These are phyloP conservation scores for Globisporangium spinosum DNA, from an alignment of 352 stramenopile genomes.

Conservation along the genomic window DNA sequence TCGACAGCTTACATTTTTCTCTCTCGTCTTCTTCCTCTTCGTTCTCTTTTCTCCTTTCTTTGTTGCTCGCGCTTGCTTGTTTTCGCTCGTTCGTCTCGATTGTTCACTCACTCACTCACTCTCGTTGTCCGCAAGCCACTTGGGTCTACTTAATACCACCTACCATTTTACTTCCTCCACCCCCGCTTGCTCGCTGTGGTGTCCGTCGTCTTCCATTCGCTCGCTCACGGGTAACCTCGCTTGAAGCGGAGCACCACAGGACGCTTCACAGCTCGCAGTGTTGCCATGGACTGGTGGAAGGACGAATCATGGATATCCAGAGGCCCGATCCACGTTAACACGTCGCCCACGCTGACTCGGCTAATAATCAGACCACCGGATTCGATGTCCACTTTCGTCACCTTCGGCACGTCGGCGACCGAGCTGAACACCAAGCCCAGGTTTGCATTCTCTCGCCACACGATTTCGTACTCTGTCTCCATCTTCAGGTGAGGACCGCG, in stretches of 20 bases:
- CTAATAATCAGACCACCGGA: constrained; percentile 67
- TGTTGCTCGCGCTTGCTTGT: constrained; percentile 1
- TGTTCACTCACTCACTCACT: constrained; percentile 13
- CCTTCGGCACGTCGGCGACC: constrained; percentile 66
- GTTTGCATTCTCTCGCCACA: constrained; percentile 83
- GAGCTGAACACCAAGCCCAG: constrained; percentile 84
- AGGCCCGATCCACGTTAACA: constrained; percentile 71
- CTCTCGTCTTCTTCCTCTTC: neutral
- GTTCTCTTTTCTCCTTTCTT: neutral
- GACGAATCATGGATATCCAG: constrained; percentile 74
- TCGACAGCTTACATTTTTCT: constrained; percentile 22
- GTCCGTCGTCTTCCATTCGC: neutral
- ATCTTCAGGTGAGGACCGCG: constrained; percentile 50
- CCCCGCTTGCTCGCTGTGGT: constrained; percentile 11
- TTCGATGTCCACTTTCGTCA: constrained; percentile 82
- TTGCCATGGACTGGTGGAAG: constrained; percentile 86
- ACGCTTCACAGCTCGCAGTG: constrained; percentile 73
- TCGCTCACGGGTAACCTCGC: constrained; percentile 28
- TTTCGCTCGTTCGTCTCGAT: neutral
- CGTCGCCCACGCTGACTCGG: constrained; percentile 69
- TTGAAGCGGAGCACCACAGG: constrained; percentile 80
- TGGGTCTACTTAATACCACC: constrained; percentile 17
- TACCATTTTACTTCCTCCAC: constrained; percentile 16
- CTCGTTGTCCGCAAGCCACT: constrained; percentile 1
- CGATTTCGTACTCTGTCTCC: constrained; percentile 76